Base-by-base conservation (phyloP, 495 filamentous ascomycete species). In the Neurospora sp. region DNA sequence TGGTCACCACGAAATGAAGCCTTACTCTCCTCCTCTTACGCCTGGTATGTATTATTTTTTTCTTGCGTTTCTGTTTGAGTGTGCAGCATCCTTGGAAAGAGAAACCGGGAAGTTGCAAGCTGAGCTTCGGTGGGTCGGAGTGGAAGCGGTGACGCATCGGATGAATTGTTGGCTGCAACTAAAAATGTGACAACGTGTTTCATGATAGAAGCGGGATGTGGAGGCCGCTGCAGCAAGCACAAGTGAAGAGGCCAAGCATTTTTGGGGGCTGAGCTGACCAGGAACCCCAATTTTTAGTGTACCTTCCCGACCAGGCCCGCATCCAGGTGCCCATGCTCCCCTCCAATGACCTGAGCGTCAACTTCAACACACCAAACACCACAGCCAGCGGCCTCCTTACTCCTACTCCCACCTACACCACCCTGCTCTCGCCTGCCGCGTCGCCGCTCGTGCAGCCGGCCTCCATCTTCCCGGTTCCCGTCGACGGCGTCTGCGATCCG, bases 401-500 rank as follows among this genome's bases (percentile, higher is more conserved):
- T 75, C 86, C 82, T 68, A 73, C 80, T 65, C 53, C 53, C 53
- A 65, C 27, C 53, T 65, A 65, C 53, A 37, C 10, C 27, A 68
- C 87, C 87, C n/a, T 97, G 93, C 85, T 93, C 94, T 97, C 95
- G 41, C 89, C 98, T 12, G 92, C 91, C 0, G 91, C 91, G 0
- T 91, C 89, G 14, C 91, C 95, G 53, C 53, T 65, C 31, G 53
- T 65, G 12, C 53, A 65, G 27, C 53, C 53, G 53, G 53, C 53
- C 31, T 65, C 53, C 53, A 65, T 65, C 53, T 65, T 65, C 53
- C 53, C 53, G 53, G 53, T 65, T 7, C 53, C 53, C 45, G 92
- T 94, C 77, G 81, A 90, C 75, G 89, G 94, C 82, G 97, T 97
- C 77, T 98, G 96, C 82, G 94, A 99, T 77, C 96, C 96, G 31